Base-by-base conservation (phyloP, 352 stramenopile species). In the Globisporangium paddicum region DNA sequence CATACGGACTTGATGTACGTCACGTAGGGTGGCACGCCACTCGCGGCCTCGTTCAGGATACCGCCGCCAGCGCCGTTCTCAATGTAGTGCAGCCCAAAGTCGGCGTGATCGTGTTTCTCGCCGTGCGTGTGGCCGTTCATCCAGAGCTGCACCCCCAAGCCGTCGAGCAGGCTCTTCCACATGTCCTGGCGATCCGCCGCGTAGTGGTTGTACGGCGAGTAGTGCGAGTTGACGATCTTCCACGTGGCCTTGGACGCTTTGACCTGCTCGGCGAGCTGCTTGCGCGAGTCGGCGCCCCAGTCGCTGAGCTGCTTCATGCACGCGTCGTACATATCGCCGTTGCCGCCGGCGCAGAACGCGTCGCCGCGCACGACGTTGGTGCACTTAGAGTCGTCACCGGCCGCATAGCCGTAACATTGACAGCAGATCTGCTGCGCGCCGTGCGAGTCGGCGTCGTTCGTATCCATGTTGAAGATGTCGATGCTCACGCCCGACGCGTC, bases 391-490 rank as follows among this genome's bases (percentile, higher is more conserved):
- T 84, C 70, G 21, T 73, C 68, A 9, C 76, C 78, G 21, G 72
- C 48, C 19, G 70, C 56, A 60, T 92, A 94, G 18, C 79, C 84
- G 59, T 89, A 94, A 72, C 84, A 94, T 61, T 94, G 84, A 58
- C 84, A 94, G 49, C 84, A 94, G 16, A 89, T 82, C 46, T 93
- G 77, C 48, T 79, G 73, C 18, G 75, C 77, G 25, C 71, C 79
- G 66, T 91, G 82, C 7, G 76, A 73, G 30, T 72, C 78, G 0
- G 81, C 81, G 45, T 87, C 77, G 62, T 89, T 96, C 49, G 81
- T 92, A 64, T 96, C 84, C 14, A 96, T 38, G 58, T 92, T 96
- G 55, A 92, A 96, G 30, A 95, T 86, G 50, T 95, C 86, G 52
- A 95, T 83, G 16, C 67, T 89, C 46, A 93, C 68, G 47, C 78